Evolutionary conservation across 495 filamentous ascomycete genomes (phyloP).

Genomic region (Staphylotrichum longicolle): DNA sequence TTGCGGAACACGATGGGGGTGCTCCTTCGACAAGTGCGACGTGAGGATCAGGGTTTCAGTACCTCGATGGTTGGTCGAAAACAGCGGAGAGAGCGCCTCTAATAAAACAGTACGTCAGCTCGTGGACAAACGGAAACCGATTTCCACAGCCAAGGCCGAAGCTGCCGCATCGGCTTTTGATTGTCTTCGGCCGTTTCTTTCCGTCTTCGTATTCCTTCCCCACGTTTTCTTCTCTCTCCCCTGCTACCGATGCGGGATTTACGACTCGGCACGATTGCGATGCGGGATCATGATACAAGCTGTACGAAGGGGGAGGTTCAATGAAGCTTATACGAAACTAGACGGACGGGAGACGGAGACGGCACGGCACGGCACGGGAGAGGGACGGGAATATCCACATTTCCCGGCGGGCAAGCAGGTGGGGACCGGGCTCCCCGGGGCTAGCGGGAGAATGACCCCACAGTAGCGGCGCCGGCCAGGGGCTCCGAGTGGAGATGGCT

Average conservation of each 20-base stretch:
- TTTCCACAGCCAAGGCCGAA: not conserved
- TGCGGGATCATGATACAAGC: not conserved
- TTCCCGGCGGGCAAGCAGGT: slow-evolving; percentile 6
- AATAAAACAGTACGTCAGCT: no score
- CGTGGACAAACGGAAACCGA: no score
- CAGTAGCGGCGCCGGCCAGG: not conserved
- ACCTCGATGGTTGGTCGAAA: not conserved
- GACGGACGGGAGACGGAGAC: slow-evolving; percentile 16
- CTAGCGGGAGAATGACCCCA: not conserved
- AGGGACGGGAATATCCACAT: slow-evolving; percentile 14
- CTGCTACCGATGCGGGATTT: not conserved
- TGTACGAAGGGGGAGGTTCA: not conserved
- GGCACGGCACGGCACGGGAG: slow-evolving; percentile 29
- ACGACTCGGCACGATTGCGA: not conserved
- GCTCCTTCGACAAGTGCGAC: not conserved
- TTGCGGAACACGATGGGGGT: not conserved
- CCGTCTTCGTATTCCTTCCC: not conserved
- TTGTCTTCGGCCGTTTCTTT: not conserved
- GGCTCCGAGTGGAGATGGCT: not conserved
- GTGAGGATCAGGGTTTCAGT: not conserved
- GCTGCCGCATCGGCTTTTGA: not conserved
- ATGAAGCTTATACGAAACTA: slow-evolving; percentile 11
- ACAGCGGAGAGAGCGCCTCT: not conserved
- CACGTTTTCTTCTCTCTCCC: not conserved
- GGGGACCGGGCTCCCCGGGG: slow-evolving; percentile 1